These are phyloP conservation scores for Reticulascus tulasneorum DNA, from an alignment of 2,329 filamentous ascomycete species.

Conservation along the genomic window DNA sequence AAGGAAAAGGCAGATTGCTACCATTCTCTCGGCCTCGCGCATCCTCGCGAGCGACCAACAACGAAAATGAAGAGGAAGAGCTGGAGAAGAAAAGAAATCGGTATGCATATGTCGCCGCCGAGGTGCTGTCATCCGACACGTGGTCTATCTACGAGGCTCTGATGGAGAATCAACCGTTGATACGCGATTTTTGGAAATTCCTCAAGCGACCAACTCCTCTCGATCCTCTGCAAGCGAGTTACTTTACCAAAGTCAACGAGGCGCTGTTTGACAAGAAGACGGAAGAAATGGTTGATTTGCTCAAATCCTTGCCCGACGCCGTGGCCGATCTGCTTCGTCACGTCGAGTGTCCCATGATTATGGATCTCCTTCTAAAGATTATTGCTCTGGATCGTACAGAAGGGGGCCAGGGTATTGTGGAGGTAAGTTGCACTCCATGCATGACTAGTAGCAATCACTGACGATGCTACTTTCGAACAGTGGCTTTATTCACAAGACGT, in stretches of 20 bases:
- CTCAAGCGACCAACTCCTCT: constrained; percentile 78
- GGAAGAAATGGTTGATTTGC: constrained; percentile 88
- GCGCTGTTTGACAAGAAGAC: constrained; percentile 97
- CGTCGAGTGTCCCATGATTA: constrained; percentile 96
- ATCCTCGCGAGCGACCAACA: constrained; percentile 47
- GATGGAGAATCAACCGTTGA: constrained; percentile 73
- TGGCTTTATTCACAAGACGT: constrained; percentile 90
- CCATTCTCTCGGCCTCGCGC: constrained; percentile 50
- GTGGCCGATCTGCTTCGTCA: constrained; percentile 85
- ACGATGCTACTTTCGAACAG: constrained; percentile 37
- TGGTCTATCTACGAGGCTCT: constrained; percentile 95
- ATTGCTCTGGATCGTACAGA: constrained; percentile 94
- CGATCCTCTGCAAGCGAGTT: constrained; percentile 90
- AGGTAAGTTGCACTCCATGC: constrained; percentile 57
- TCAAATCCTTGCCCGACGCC: constrained; percentile 78
- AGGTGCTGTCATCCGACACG: constrained; percentile 90
- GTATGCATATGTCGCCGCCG: constrained; percentile 89
- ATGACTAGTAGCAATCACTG: constrained; percentile 6
- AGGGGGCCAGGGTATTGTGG: constrained; percentile 86
- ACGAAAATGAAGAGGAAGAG: constrained; percentile 62
- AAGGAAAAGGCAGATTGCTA: constrained; percentile 36
- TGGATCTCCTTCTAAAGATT: constrained; percentile 95
- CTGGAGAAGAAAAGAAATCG: constrained; percentile 87
- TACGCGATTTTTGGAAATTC: constrained; percentile 89
- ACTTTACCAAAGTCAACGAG: constrained; percentile 99